Evolutionary conservation across 768 basidiomycete genomes (phyloP).

Genomic region (Tylopilus sp.): DNA sequence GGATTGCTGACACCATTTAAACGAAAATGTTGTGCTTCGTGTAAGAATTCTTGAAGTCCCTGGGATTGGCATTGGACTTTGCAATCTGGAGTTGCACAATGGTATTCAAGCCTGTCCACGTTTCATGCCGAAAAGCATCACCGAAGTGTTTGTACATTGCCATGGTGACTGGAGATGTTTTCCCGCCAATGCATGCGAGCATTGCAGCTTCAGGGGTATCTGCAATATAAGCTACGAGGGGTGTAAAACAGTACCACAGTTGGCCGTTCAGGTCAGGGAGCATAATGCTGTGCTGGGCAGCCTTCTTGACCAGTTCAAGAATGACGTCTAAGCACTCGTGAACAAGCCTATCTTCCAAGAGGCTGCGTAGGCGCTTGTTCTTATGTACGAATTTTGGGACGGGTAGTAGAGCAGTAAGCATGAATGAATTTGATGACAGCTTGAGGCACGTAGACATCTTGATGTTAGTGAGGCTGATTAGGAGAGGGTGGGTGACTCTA

Average conservation of each 20-base stretch:
- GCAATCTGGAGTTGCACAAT: neutral
- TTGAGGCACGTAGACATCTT: neutral
- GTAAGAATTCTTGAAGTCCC: neutral
- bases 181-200: neutral
- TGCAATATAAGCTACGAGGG: neutral
- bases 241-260: neutral
- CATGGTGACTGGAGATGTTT: neutral
- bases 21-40: neutral
- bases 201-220: neutral
- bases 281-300: neutral
- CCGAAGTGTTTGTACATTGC: neutral
- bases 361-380: neutral
- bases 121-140: neutral
- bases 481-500: neutral
- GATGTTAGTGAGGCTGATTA: neutral
- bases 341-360: neutral
- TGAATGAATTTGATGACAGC: neutral
- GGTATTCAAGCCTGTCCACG: neutral
- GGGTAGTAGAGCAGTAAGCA: neutral
- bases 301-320: neutral
- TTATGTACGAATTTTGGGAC: neutral
- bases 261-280: neutral
- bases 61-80: neutral
- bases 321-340: neutral
- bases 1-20: neutral